Percentiles rank a stretch among this genome's conserved stretches.
Conservation (phyloP, 2,329 filamentous ascomycete species). For the Botrytis paeoniae region DNA sequence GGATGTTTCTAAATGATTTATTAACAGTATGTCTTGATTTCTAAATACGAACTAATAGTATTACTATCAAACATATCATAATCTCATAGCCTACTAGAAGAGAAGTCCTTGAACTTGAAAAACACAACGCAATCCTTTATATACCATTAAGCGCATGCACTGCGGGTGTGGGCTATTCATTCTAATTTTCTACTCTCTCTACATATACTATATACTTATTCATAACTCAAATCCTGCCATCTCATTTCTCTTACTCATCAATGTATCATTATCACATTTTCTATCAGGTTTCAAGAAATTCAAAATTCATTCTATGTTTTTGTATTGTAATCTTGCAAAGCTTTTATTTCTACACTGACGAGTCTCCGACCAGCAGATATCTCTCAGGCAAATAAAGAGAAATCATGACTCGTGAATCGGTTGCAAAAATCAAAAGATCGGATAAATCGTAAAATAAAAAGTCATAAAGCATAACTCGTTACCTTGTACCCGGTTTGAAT, state of each 20-base stretch:
- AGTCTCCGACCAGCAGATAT: not conserved
- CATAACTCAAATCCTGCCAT: not conserved
- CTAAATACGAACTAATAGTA: not conserved
- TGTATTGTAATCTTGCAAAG: not conserved
- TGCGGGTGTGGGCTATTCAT: accelerated
- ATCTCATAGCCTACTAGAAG: not conserved
- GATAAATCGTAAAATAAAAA: not conserved
- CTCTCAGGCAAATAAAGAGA: not conserved
- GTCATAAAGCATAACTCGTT: not conserved
- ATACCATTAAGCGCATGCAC: not conserved
- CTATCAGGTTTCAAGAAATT: not conserved
- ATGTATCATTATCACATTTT: not conserved
- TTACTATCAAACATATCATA: not conserved
- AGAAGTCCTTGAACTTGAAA: not conserved
- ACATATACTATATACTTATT: not conserved
- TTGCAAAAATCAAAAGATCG: not conserved
- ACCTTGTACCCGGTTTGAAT: not conserved
- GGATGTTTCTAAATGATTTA: not conserved
- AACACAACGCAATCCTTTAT: accelerated
- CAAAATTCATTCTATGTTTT: not conserved
- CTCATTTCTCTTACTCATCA: not conserved
- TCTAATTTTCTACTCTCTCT: not conserved
- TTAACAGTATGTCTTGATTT: not conserved
- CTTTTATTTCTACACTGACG: not conserved
- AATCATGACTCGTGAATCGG: not conserved